Conservation (phyloP, 2,329 filamentous ascomycete species). For the Stachybotrys chlorohalonatus region DNA sequence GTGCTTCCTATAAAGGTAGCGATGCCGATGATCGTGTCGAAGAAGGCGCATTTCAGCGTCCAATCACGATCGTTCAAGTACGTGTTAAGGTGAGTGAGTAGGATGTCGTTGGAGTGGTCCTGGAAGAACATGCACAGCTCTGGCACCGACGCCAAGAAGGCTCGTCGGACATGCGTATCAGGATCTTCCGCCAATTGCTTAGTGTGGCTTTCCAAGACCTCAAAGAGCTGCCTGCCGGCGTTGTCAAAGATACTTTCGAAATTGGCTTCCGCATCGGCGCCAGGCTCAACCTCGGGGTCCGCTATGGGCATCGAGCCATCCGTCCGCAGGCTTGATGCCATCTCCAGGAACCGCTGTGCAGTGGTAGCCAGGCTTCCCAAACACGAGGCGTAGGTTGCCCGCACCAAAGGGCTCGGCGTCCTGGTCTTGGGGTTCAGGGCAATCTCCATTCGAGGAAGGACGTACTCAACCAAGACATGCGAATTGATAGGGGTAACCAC, state of each 20-base stretch:
- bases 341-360: slow-evolving; percentile 76
- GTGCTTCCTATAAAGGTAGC: slow-evolving; percentile 82
- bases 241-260: slow-evolving; percentile 83
- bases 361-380: slow-evolving; percentile 81
- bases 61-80: slow-evolving; percentile 95
- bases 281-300: slow-evolving; percentile 72
- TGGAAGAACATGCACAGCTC: slow-evolving; percentile 93
- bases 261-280: slow-evolving; percentile 54
- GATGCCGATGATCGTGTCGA: slow-evolving; percentile 89
- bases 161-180: slow-evolving; percentile 77
- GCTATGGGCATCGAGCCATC: slow-evolving; percentile 72
- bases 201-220: slow-evolving; percentile 78
- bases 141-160: slow-evolving; percentile 85
- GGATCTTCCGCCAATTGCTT: slow-evolving; percentile 83
- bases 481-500: slow-evolving; percentile 76
- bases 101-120: slow-evolving; percentile 87
- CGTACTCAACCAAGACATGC: slow-evolving; percentile 60
- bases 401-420: slow-evolving; percentile 57
- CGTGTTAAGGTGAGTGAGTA: slow-evolving; percentile 91
- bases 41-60: slow-evolving; percentile 94
- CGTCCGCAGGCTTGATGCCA: slow-evolving; percentile 78
- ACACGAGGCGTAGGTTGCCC: slow-evolving; percentile 88
- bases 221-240: slow-evolving; percentile 72
- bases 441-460: slow-evolving; percentile 53
- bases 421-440: slow-evolving; percentile 36